Conservation (phyloP, 768 basidiomycete genomes). For the Kwoniella botswanensis region DNA sequence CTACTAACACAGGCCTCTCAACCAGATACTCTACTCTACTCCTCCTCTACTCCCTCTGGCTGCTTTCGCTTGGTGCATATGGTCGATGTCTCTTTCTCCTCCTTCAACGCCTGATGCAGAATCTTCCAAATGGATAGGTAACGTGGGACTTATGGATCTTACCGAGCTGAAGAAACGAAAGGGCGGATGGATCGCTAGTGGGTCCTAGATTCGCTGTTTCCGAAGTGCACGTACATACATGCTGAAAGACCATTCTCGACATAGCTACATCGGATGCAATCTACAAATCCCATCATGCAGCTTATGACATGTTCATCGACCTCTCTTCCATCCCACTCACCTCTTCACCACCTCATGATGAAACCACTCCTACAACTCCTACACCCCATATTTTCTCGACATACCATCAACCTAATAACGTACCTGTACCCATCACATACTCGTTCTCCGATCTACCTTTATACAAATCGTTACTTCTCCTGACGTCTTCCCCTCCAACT, state of each 20-base stretch:
- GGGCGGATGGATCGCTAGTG: constrained; percentile 56
- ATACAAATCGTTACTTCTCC: constrained; percentile 42
- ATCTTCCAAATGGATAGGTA: constrained; percentile 41
- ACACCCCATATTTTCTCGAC: constrained; percentile 18
- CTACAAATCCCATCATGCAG: constrained; percentile 43
- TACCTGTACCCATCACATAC: constrained; percentile 38
- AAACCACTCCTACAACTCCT: background rate
- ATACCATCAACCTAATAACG: constrained; percentile 14
- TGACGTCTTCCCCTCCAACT: constrained; percentile 31
- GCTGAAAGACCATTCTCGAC: no score
- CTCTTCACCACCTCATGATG: background rate
- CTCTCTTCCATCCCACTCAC: constrained; percentile 36
- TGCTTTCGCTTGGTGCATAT: constrained; percentile 53
- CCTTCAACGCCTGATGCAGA: constrained; percentile 5
- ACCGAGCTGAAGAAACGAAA: constrained; percentile 31
- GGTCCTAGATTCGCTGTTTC: constrained; percentile 22
- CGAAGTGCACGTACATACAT: no score
- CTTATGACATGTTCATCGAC: constrained; percentile 54
- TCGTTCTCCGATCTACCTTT: constrained; percentile 49
- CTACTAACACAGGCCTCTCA: background rate
- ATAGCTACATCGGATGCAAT: constrained; percentile 56
- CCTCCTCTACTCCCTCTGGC: constrained; percentile 50
- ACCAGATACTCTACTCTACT: constrained; percentile 52
- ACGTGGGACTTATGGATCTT: constrained; percentile 54
- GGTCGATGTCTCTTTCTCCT: constrained; percentile 43